phyloP scores from a whole-genome alignment of 2,329 filamentous ascomycete genomes.

The Pseudogymnoascus sp. region DNA sequence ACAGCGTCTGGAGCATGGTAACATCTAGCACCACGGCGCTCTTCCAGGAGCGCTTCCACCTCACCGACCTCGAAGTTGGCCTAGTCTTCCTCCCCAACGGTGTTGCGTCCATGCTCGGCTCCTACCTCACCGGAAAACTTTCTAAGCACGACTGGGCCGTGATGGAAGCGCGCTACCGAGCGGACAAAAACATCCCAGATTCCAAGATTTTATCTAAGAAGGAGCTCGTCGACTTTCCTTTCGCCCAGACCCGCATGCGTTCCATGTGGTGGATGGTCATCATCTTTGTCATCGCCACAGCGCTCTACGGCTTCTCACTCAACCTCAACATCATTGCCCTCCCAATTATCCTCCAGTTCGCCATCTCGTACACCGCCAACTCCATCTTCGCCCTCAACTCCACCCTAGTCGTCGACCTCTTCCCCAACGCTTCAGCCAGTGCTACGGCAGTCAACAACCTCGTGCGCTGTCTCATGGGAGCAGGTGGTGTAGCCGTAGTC shows the following conservation, averaged over 20 bases:
- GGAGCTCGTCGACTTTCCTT: constrained; percentile 33
- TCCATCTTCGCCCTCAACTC: constrained; percentile 28
- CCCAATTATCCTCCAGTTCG: constrained; percentile 27
- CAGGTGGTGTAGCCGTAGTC: constrained; percentile 26
- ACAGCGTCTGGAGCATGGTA: constrained; percentile 42
- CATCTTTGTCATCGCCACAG: constrained; percentile 30
- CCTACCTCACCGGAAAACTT: constrained; percentile 32
- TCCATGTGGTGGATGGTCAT: constrained; percentile 31
- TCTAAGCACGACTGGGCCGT: constrained; percentile 33
- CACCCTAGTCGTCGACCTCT: constrained; percentile 30
- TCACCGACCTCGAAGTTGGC: constrained; percentile 34
- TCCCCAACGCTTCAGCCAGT: constrained; percentile 26
- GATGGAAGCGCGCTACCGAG: constrained; percentile 30
- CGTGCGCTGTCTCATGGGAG: constrained; percentile 29
- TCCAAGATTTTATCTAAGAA: constrained; percentile 22
- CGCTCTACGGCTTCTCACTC: constrained; percentile 30
- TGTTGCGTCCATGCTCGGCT: constrained; percentile 33
- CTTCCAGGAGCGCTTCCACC: constrained; percentile 32
- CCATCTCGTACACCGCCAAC: constrained; percentile 29
- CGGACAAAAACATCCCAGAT: constrained; percentile 24
- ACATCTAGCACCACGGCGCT: constrained; percentile 36
- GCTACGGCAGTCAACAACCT: constrained; percentile 31
- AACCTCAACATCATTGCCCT: constrained; percentile 23
- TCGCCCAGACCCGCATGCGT: constrained; percentile 32
- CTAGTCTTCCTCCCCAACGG: constrained; percentile 36